These are phyloP conservation scores for Chaetomiaceae sp. DNA, from an alignment of 2,329 filamentous ascomycete species.

Conservation along the genomic window DNA sequence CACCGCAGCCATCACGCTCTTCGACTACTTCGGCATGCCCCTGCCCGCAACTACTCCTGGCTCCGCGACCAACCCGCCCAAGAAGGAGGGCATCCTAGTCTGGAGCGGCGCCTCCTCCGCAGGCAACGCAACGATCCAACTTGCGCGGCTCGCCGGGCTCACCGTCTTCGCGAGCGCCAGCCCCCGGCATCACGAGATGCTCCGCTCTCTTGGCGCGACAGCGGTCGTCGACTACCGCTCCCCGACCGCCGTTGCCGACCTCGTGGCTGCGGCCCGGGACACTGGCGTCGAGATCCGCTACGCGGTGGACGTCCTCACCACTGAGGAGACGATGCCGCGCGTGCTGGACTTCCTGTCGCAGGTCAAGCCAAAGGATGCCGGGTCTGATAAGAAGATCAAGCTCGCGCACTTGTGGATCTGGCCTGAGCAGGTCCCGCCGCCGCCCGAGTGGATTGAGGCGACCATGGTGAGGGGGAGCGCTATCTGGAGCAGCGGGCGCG, in stretches of 20 bases:
- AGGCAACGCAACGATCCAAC: slow-evolving; percentile 34
- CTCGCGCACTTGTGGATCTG: slow-evolving; percentile 5
- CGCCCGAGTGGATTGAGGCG: slow-evolving; percentile 1
- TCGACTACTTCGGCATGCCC: slow-evolving; percentile 3
- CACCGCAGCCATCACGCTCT: slow-evolving; percentile 3
- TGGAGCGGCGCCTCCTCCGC: slow-evolving; percentile 35
- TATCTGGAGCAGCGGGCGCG: slow-evolving; percentile 2
- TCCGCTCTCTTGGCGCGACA: slow-evolving; percentile 10
- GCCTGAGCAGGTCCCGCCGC: slow-evolving; percentile 1
- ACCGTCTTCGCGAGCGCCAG: slow-evolving; percentile 11
- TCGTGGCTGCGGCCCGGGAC: slow-evolving; percentile 1
- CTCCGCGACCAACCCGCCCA: background rate
- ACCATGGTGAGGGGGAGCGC: background rate
- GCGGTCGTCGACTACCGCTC: slow-evolving; percentile 17
- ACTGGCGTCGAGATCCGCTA: background rate
- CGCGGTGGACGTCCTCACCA: slow-evolving; percentile 7
- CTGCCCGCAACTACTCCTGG: too few relatives aligned
- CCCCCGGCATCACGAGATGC: slow-evolving; percentile 3
- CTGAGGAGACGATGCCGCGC: background rate
- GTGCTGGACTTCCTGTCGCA: background rate
- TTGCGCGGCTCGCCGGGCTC: slow-evolving; percentile 31
- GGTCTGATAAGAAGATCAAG: background rate
- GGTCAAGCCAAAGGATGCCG: background rate
- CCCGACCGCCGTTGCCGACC: slow-evolving; percentile 5
- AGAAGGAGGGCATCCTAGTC: slow-evolving; percentile 31